Evolutionary conservation across 768 basidiomycete species (phyloP).

Genomic region (Kwoniella pini): DNA sequence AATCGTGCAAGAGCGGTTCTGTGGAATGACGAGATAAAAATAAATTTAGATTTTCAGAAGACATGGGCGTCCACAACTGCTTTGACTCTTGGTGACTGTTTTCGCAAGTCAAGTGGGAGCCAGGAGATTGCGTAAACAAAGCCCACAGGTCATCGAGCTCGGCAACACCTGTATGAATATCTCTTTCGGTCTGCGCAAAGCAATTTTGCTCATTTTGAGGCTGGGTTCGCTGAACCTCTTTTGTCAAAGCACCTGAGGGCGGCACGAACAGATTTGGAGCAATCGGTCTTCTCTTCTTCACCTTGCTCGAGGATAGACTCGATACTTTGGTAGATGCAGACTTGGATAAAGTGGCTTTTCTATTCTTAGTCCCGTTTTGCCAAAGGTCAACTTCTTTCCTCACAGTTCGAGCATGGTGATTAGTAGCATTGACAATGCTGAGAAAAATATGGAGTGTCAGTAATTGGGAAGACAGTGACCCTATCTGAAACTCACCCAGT

Average conservation of each 20-base stretch:
- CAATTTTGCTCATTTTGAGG: too few species aligned
- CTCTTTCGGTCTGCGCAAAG: neutral
- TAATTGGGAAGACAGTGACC: too few species aligned
- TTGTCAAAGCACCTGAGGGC: neutral
- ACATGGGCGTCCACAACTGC: conserved; percentile 31
- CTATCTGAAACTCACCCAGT: conserved; percentile 5
- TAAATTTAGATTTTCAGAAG: conserved; percentile 23
- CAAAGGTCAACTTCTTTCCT: too few species aligned
- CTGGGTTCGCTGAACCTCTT: too few species aligned
- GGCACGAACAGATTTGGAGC: conserved; percentile 23
- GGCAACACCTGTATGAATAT: neutral
- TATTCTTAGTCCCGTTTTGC: too few species aligned
- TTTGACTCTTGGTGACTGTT: neutral
- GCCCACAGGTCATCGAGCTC: conserved; percentile 24
- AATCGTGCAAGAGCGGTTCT: conserved; percentile 61
- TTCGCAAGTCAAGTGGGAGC: conserved; percentile 19
- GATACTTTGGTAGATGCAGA: conserved; percentile 13
- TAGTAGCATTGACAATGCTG: too few species aligned
- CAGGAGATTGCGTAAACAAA: conserved; percentile 28
- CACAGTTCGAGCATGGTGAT: too few species aligned
- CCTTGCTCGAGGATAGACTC: neutral
- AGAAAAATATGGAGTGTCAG: too few species aligned
- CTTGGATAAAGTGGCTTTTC: too few species aligned
- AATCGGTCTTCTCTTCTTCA: conserved; percentile 33
- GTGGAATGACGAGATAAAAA: conserved; percentile 42